Percentiles rank a stretch among this genome's conserved stretches.
Conservation (phyloP, 129 eudicot species). For the Gnaphalium uliginosum region DNA sequence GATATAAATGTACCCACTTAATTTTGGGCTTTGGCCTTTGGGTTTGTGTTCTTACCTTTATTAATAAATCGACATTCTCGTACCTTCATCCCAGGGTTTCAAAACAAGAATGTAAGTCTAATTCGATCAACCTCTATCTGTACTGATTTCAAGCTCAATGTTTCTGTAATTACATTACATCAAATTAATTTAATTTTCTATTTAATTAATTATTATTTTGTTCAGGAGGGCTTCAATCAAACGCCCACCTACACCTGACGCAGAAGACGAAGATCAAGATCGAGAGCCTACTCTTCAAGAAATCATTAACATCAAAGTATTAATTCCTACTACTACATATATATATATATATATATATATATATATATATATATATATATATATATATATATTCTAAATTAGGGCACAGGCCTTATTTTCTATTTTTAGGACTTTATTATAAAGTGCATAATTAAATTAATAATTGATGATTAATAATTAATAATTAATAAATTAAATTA, state of each 20-base stretch:
- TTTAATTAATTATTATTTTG: not conserved
- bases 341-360: too few species aligned
- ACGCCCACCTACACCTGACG: slow-evolving; percentile 85
- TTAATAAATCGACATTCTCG: not conserved
- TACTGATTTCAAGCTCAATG: not conserved
- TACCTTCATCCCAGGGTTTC: not conserved
- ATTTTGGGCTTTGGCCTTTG: too few species aligned
- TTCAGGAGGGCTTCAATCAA: slow-evolving; percentile 70
- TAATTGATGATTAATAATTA: too few species aligned
- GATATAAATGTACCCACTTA: too few species aligned
- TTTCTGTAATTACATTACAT: not conserved
- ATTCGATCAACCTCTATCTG: not conserved
- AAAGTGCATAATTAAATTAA: too few species aligned
- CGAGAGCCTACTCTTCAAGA: slow-evolving; percentile 61
- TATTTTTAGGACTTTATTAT: not conserved
- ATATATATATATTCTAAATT: not conserved
- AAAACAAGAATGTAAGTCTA: slow-evolving; percentile 13
- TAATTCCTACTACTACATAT: not conserved
- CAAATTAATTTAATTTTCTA: not conserved
- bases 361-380: too few species aligned
- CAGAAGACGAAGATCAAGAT: slow-evolving; percentile 48
- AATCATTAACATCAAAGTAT: slow-evolving; percentile 66
- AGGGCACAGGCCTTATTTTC: not conserved
- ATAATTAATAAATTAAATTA: not conserved
- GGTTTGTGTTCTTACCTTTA: not conserved